A percentile compares a stretch with the other conserved stretches of the same genome.
Conservation (phyloP, 176 grass and related monocot genomes). For the Hyparrhenia diplandra region DNA sequence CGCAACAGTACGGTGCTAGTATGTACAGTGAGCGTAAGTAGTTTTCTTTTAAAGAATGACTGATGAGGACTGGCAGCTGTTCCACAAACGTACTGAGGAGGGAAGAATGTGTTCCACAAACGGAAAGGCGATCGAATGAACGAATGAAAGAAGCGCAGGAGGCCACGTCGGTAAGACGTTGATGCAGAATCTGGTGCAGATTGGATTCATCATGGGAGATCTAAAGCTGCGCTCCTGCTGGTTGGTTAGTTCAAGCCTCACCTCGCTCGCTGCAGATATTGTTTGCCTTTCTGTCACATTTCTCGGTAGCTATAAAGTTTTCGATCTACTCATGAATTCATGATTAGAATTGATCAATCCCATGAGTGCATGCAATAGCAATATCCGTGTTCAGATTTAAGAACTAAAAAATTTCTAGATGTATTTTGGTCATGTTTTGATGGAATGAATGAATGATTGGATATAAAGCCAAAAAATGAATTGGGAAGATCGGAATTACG, state of each 20-base stretch:
- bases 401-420: too few relatives aligned
- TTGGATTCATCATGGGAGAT: constrained; percentile 9
- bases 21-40: background rate
- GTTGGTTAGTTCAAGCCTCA: background rate
- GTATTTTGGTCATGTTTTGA: background rate
- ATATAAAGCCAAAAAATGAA: background rate
- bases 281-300: background rate
- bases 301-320: background rate
- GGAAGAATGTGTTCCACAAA: constrained; percentile 32
- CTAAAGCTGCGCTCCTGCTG: constrained; percentile 15
- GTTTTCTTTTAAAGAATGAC: background rate
- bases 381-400: background rate
- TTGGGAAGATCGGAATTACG: background rate
- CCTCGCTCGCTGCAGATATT: background rate
- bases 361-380: constrained; percentile 10
- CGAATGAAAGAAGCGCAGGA: constrained; percentile 31
- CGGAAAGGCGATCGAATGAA: constrained; percentile 9
- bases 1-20: background rate
- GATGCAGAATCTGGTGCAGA: constrained; percentile 22
- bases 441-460: too few relatives aligned
- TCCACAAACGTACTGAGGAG: background rate
- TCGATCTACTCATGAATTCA: background rate
- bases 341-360: background rate
- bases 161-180: constrained; percentile 33
- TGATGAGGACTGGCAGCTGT: background rate